A percentile compares a stretch with the other conserved stretches of the same genome.
These are phyloP conservation scores for Neurospora sp. DNA, from an alignment of 495 filamentous ascomycete genomes.

Conservation along the genomic window DNA sequence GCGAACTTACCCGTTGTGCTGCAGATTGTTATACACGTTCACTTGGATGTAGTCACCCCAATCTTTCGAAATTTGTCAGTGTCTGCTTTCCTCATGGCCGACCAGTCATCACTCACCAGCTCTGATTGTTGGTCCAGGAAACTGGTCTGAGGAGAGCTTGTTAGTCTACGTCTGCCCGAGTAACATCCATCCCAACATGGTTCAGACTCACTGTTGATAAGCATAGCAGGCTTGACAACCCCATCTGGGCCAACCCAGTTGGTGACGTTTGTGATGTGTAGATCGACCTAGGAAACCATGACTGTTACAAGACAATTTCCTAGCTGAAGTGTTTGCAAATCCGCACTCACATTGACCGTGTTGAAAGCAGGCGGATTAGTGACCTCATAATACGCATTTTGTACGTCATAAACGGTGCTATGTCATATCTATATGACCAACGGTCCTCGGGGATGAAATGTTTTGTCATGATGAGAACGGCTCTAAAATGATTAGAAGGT, in stretches of 20 bases:
- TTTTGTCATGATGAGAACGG: too few relatives aligned
- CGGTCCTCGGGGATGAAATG: too few relatives aligned
- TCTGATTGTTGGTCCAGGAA: constrained; percentile 17
- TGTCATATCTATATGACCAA: too few relatives aligned
- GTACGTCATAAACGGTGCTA: too few relatives aligned
- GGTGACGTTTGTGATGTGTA: constrained; percentile 26
- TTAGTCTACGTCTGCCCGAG: not conserved
- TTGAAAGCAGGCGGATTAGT: constrained; percentile 19
- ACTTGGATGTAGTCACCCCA: constrained; percentile 52
- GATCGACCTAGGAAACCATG: constrained; percentile 7
- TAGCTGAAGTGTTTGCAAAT: constrained; percentile 5
- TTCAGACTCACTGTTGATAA: constrained; percentile 29
- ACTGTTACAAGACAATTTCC: constrained; percentile 9
- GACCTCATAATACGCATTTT: constrained; percentile 7
- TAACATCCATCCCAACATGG: not conserved
- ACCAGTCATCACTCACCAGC: constrained; percentile 3
- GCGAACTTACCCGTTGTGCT: constrained; percentile 23
- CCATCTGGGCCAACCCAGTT: constrained; percentile 37
- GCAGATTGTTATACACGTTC: constrained; percentile 44
- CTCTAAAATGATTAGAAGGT: too few relatives aligned
- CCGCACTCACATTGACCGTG: constrained; percentile 16
- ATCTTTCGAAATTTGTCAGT: constrained; percentile 36
- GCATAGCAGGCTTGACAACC: constrained; percentile 29
- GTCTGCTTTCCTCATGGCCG: not conserved
- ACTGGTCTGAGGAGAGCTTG: constrained; percentile 6